phyloP scores from a whole-genome alignment of 768 basidiomycete species.

The Hemileccinum rubropunctum region DNA sequence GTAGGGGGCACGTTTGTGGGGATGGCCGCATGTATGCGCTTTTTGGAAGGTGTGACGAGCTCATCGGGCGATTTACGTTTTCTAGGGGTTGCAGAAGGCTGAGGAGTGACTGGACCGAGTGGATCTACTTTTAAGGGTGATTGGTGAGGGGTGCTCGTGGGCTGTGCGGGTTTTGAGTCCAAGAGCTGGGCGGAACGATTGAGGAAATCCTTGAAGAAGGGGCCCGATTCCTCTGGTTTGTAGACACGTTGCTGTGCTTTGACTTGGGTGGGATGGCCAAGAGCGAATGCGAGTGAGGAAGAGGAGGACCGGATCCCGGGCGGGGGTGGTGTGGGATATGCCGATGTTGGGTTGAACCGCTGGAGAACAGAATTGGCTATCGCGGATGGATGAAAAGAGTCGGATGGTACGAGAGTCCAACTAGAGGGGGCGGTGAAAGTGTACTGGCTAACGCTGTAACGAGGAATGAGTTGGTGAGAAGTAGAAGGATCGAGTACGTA shows the following conservation, averaged over 20 bases:
- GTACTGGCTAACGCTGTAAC: constrained; percentile 24
- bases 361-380: constrained; percentile 69
- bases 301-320: constrained; percentile 63
- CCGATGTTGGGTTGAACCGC: constrained; percentile 53
- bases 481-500: constrained; percentile 31
- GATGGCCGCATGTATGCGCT: constrained; percentile 45
- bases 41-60: constrained; percentile 59
- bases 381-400: constrained; percentile 51
- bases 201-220: constrained; percentile 68
- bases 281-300: constrained; percentile 73
- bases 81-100: constrained; percentile 50
- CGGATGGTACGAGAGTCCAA: constrained; percentile 41
- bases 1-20: constrained; percentile 9
- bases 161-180: constrained; percentile 28
- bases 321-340: constrained; percentile 71
- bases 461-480: constrained; percentile 3
- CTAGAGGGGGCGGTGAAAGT: constrained; percentile 35
- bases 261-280: constrained; percentile 44
- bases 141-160: constrained; percentile 16
- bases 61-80: constrained; percentile 68
- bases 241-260: constrained; percentile 34
- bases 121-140: constrained; percentile 16
- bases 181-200: constrained; percentile 44
- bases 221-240: constrained; percentile 54
- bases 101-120: constrained; percentile 8